Conservation (phyloP, 2,329 filamentous ascomycete genomes). For the Dactylellina haptotyla region DNA sequence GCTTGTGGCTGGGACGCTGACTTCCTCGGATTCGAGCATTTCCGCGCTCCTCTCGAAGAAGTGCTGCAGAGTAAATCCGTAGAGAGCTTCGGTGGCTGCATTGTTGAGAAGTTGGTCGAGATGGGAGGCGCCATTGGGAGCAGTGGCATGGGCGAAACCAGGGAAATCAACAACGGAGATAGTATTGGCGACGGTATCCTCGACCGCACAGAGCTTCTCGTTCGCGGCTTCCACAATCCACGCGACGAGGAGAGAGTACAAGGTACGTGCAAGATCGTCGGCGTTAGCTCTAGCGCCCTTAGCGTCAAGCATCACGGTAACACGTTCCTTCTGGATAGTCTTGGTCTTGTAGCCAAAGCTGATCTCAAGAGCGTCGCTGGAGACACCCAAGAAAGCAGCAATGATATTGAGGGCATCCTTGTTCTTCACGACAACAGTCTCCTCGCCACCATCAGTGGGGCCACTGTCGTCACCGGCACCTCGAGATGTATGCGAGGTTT, state of each 20-base stretch:
- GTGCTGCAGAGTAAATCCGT: constrained; percentile 91
- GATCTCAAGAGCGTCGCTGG: constrained; percentile 80
- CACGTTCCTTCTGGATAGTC: constrained; percentile 92
- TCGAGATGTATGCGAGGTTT: constrained; percentile 80
- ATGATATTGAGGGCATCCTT: constrained; percentile 87
- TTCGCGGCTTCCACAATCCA: constrained; percentile 95
- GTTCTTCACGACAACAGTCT: constrained; percentile 87
- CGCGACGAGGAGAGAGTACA: constrained; percentile 92
- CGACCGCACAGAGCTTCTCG: constrained; percentile 83
- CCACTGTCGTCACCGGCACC: constrained; percentile 88
- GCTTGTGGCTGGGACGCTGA: constrained; percentile 86
- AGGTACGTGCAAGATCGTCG: constrained; percentile 88
- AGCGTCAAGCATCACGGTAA: constrained; percentile 98
- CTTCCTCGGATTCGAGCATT: constrained; percentile 91
- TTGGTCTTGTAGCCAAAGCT: constrained; percentile 96
- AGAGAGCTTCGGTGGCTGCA: constrained; percentile 88
- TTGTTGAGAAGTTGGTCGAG: constrained; percentile 96
- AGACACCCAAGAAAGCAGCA: constrained; percentile 92
- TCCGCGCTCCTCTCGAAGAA: constrained; percentile 97
- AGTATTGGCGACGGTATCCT: constrained; percentile 91
- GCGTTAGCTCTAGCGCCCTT: constrained; percentile 89
- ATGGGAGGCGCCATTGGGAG: constrained; percentile 75
- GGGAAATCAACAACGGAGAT: constrained; percentile 96
- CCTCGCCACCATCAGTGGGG: constrained; percentile 90
- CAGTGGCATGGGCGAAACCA: constrained; percentile 84